These are phyloP conservation scores for Microsporum canis DNA, from an alignment of 2,329 filamentous ascomycete species.

Conservation along the genomic window DNA sequence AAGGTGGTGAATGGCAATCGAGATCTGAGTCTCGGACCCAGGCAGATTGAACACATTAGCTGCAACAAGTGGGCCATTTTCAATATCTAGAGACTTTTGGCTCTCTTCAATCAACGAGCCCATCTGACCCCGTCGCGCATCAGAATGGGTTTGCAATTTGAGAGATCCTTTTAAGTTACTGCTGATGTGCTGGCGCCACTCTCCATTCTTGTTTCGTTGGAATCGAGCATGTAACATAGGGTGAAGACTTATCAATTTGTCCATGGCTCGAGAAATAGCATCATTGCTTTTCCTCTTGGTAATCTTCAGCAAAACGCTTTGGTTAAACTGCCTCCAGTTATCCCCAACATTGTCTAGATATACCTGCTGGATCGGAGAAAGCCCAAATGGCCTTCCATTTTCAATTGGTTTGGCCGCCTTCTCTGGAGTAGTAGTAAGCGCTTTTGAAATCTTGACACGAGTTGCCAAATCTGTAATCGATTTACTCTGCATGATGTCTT, in stretches of 20 bases:
- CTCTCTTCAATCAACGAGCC: constrained; percentile 20
- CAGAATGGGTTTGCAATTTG: constrained; percentile 21
- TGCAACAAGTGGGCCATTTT: constrained; percentile 18
- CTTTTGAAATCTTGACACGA: background rate
- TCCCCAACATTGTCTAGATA: constrained; percentile 16
- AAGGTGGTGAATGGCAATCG: constrained; percentile 16
- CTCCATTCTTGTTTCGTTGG: constrained; percentile 10
- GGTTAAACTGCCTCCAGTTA: constrained; percentile 16
- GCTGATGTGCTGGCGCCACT: constrained; percentile 14
- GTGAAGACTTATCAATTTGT: constrained; percentile 14
- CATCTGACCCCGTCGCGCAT: constrained; percentile 13
- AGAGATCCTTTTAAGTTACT: constrained; percentile 25
- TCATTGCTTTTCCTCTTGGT: constrained; percentile 3
- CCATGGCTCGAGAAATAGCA: constrained; percentile 10
- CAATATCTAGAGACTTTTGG: constrained; percentile 26
- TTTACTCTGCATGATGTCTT: constrained; percentile 15
- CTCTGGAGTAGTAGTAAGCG: background rate
- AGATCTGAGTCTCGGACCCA: constrained; percentile 9
- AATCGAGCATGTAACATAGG: constrained; percentile 20
- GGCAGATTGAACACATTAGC: constrained; percentile 10
- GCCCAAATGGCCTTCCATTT: constrained; percentile 10
- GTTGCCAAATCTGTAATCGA: constrained; percentile 12
- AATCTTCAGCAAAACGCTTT: constrained; percentile 15
- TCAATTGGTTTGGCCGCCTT: background rate
- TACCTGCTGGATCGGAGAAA: constrained; percentile 19